These are phyloP conservation scores for Sutorius eximius DNA, from an alignment of 1,284 basidiomycete species.

Conservation along the genomic window DNA sequence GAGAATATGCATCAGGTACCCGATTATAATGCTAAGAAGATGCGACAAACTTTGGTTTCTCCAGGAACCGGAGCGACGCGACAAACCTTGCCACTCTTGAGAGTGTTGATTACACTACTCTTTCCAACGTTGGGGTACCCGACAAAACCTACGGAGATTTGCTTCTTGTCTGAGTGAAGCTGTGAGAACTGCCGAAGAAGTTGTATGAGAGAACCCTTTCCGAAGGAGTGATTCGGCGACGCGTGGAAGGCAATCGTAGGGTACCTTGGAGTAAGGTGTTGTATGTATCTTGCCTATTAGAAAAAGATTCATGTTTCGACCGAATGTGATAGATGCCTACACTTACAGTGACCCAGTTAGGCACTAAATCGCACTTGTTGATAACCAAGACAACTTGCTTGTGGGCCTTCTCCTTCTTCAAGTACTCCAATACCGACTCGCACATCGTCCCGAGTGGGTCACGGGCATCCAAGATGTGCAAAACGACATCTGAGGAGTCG, in stretches of 20 bases:
- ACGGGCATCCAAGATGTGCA: conserved; percentile 95
- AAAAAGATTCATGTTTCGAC: conserved; percentile 1
- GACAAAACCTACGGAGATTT: conserved; percentile 97
- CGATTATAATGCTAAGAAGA: neutral
- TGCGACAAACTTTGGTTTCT: conserved; percentile 82
- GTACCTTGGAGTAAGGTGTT: conserved; percentile 91
- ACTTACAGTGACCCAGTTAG: conserved; percentile 97
- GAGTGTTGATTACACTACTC: conserved; percentile 96
- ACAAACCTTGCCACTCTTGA: conserved; percentile 99
- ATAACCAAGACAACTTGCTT: conserved; percentile 97
- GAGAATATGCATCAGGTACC: conserved; percentile 8
- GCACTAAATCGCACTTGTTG: conserved; percentile 98
- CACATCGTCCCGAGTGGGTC: conserved; percentile 98
- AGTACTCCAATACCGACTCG: conserved; percentile 90
- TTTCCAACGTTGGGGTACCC: conserved; percentile 99
- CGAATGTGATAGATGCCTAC: conserved; percentile 1
- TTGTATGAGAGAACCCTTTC: conserved; percentile 97
- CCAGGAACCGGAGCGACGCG: conserved; percentile 96
- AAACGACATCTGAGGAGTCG: conserved; percentile 95
- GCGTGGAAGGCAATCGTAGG: conserved; percentile 99
- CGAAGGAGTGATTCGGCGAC: conserved; percentile 98
- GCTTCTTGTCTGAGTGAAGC: conserved; percentile 98
- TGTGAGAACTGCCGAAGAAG: conserved; percentile 96
- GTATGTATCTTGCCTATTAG: conserved; percentile 89
- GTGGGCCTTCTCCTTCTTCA: conserved; percentile 95